Conservation (phyloP, 371 early-diverging fungal genomes). For the Apophysomyces variabilis region DNA sequence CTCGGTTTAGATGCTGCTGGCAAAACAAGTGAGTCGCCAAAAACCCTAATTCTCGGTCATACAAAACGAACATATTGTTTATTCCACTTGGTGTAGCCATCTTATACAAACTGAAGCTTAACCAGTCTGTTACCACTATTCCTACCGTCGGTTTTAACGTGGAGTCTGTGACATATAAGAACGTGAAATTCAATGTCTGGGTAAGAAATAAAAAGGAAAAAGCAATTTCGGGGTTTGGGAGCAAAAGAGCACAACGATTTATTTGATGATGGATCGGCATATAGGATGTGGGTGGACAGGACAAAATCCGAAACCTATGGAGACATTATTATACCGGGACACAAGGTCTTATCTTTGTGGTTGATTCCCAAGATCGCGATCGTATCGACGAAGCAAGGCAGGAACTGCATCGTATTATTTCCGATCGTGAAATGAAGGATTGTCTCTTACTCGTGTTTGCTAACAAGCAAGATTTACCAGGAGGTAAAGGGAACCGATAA, state of each 20-base stretch:
- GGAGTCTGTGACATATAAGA: constrained; percentile 89
- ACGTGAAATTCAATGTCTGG: constrained; percentile 90
- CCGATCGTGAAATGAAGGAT: constrained; percentile 86
- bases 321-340: constrained; percentile 89
- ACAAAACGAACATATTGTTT: too few relatives aligned
- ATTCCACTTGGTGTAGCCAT: constrained; percentile 60
- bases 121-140: constrained; percentile 86
- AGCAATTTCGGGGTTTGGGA: neutral
- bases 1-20: constrained; percentile 94
- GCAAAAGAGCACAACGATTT: neutral
- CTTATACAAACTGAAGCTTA: constrained; percentile 86
- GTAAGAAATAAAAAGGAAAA: constrained; percentile 22
- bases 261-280: neutral
- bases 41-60: too few relatives aligned
- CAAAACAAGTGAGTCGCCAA: constrained; percentile 79
- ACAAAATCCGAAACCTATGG: constrained; percentile 89
- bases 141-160: constrained; percentile 92
- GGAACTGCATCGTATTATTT: constrained; percentile 81
- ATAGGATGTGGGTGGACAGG: constrained; percentile 91
- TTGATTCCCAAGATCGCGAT: constrained; percentile 84
- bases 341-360: constrained; percentile 86
- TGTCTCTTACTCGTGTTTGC: constrained; percentile 83
- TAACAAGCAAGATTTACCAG: constrained; percentile 87
- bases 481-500: constrained; percentile 9
- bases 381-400: constrained; percentile 85